Evolutionary conservation across 108 stramenopile species (phyloP).

Genomic region (Fragilaria crotonensis): DNA sequence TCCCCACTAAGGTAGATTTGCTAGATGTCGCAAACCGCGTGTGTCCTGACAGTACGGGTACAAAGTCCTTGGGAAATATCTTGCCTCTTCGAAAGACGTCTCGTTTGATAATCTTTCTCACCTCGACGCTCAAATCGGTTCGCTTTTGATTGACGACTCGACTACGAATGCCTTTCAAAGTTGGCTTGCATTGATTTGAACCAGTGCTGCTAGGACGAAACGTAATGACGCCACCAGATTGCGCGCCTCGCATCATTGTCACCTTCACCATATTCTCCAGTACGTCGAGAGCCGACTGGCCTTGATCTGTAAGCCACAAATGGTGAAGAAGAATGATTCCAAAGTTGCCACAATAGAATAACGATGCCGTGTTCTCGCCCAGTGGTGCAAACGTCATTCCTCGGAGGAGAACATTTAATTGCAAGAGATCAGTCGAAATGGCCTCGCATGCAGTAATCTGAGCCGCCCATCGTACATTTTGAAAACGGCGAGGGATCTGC

Average conservation of each 20-base stretch:
- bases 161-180: conserved; percentile 39
- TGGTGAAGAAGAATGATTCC: conserved; percentile 65
- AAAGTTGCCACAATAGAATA: conserved; percentile 74
- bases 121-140: conserved; percentile 46
- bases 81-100: conserved; percentile 7
- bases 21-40: conserved; percentile 72
- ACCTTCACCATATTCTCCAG: conserved; percentile 71
- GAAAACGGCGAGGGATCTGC: conserved; percentile 4
- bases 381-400: not conserved
- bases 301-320: conserved; percentile 50
- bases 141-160: conserved; percentile 80
- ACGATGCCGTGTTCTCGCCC: not conserved
- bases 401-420: conserved; percentile 19
- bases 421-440: conserved; percentile 50
- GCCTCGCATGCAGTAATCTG: conserved; percentile 55
- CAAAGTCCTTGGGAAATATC: conserved; percentile 11
- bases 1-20: conserved; percentile 65
- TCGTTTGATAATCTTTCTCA: conserved; percentile 32
- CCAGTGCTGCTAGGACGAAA: not conserved
- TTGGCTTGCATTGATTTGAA: not conserved
- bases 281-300: conserved; percentile 53
- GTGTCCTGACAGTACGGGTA: conserved; percentile 52
- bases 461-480: conserved; percentile 33
- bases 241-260: conserved; percentile 86
- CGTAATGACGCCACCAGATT: conserved; percentile 68